phyloP scores from a whole-genome alignment of 208 protist genomes.

The Leishmania aethiopica region DNA sequence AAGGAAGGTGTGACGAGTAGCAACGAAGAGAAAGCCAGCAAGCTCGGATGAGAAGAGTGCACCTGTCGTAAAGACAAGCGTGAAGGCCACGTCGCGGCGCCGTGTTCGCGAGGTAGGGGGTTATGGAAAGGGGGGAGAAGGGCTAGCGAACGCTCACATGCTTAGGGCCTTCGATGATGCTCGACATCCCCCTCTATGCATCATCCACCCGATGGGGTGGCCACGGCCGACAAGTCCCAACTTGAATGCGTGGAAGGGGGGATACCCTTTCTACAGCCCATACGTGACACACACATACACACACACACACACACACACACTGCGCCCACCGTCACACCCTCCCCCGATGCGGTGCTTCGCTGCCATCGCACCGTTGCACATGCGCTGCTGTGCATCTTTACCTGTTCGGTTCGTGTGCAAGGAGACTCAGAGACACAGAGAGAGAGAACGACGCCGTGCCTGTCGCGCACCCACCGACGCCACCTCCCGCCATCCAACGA shows the following conservation, averaged over 20 bases:
- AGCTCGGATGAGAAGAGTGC: not conserved
- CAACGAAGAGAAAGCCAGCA: constrained; percentile 7
- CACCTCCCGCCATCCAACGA: not conserved
- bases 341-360: not conserved
- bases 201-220: not conserved
- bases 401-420: not conserved
- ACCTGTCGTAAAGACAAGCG: not conserved
- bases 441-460: not conserved
- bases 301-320: no score
- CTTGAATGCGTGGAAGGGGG: not conserved
- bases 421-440: not conserved
- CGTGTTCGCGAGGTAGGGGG: not conserved
- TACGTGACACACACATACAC: no score
- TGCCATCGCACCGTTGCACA: not conserved
- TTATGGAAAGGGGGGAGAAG: not conserved
- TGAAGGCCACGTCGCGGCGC: not conserved
- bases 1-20: not conserved
- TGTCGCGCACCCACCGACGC: not conserved
- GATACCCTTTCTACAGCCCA: not conserved
- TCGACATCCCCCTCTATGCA: not conserved
- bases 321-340: not conserved
- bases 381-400: not conserved
- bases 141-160: not conserved
- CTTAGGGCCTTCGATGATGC: not conserved
- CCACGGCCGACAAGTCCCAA: not conserved